Evolutionary conservation across 2,329 filamentous ascomycete species (phyloP), one percentile per base, ranked within the genome.

Genomic region (Fusarium sp.): DNA sequence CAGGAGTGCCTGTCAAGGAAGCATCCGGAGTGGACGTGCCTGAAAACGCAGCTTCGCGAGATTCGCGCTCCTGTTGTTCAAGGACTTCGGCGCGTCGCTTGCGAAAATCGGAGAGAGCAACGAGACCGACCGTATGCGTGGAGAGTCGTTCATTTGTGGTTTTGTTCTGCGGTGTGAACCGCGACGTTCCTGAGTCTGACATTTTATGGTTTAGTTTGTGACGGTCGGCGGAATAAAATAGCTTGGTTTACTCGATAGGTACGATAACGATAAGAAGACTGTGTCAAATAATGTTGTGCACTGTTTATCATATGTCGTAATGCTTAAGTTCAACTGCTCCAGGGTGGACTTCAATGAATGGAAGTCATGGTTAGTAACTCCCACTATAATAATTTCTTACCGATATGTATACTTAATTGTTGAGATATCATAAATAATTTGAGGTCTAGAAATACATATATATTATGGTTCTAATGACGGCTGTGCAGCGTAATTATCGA

Each of bases 41-140:
- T 60, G 82, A 80, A 61, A 88, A 79, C 31, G 88, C 85, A 41
- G 78, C 87, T 73, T 93, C 92, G 78, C 91, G 90, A 17, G 90
- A 91, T 77, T 96, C 94, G 77, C 93, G 90, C 79, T 96, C 94
- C 79, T 96, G 95, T 79, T 94, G 91, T 81, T 98, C 95, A 52
- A 97, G 86, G n/a, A 95, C 94, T 82, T 98, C 94, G 75, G 94
- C 95, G 81, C 95, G 94, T 66, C 96, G 91, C 84, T 99, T 98
- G 82, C 95, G 94, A 81, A 97, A 98, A 80, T 98, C 96, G 73
- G 93, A 94, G 46, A 98, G 91, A 64, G 93, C 90, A 58, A 98
- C 95, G 5, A 99, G 91, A 44, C 96, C 96, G 73, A 98, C 94
- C 0, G 94, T 97, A 78, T 94, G 91, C 59, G 90, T 93, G 67